Conservation (phyloP, 2,329 filamentous ascomycete species). For the Chaetomiaceae sp. region DNA sequence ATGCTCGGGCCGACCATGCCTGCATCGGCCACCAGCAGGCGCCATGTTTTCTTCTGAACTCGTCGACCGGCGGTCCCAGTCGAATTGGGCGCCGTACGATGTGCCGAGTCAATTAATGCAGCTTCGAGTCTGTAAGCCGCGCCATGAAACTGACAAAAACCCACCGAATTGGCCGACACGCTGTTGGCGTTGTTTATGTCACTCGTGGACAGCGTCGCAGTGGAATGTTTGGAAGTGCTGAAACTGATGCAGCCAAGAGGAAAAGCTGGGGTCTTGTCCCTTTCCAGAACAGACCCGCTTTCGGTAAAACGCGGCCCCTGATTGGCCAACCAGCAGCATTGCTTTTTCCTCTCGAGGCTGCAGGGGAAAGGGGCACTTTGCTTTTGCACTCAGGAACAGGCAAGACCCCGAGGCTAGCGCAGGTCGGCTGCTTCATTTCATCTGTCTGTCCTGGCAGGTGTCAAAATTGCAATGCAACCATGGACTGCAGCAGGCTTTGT, state of each 20-base stretch:
- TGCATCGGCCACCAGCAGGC: too few relatives aligned
- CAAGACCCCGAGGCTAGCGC: background rate
- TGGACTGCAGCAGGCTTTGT: too few relatives aligned
- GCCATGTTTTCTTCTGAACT: too few relatives aligned
- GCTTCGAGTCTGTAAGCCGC: too few relatives aligned
- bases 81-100: too few relatives aligned
- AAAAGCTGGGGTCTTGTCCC: background rate
- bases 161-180: too few relatives aligned
- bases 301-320: background rate
- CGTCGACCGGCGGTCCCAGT: too few relatives aligned
- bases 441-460: background rate
- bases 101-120: too few relatives aligned
- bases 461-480: background rate
- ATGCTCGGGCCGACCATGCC: too few relatives aligned
- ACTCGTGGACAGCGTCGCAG: background rate
- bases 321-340: background rate
- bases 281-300: too few relatives aligned
- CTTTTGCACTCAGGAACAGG: constrained; percentile 7
- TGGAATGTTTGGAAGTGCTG: background rate
- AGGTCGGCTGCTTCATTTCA: too few relatives aligned
- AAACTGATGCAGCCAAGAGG: background rate
- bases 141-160: too few relatives aligned
- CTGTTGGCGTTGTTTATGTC: background rate
- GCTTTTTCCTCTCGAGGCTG: background rate
- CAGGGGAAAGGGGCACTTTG: constrained; percentile 14